Conservation (phyloP, 2,329 filamentous ascomycete genomes). For the Hymenoscyphus fructigenus region DNA sequence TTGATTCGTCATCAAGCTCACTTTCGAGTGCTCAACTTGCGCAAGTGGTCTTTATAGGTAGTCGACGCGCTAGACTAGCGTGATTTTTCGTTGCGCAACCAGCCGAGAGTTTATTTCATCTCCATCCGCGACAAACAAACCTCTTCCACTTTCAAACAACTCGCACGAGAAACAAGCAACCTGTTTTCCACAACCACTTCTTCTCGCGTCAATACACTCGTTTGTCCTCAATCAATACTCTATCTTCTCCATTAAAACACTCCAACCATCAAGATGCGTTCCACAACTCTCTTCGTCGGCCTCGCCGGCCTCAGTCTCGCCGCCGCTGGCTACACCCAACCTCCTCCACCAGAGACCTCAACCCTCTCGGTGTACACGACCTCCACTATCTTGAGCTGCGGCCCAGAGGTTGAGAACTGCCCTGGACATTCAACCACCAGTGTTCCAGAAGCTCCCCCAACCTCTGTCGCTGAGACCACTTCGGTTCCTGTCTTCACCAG, state of each 20-base stretch:
- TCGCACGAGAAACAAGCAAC: not conserved
- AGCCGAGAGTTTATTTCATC: not conserved
- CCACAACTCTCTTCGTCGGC: not conserved
- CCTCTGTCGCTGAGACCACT: not conserved
- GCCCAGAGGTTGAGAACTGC: not conserved
- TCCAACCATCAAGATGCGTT: conserved; percentile 5
- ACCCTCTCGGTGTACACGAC: not conserved
- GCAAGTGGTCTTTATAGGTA: not conserved
- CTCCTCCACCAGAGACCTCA: not conserved
- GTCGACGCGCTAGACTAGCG: not conserved
- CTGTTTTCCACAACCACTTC: not conserved
- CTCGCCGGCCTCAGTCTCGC: not conserved
- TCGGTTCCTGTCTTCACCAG: not conserved
- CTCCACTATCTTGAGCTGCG: conserved; percentile 8
- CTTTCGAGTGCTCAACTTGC: not conserved
- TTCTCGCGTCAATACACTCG: conserved; percentile 6
- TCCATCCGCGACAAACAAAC: not conserved
- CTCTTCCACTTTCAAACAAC: not conserved
- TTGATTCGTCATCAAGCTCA: not conserved
- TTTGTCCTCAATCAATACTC: conserved; percentile 3
- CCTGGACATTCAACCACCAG: not conserved
- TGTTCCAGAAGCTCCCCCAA: not conserved
- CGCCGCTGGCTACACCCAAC: not conserved
- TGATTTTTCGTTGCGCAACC: not conserved
- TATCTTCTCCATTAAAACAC: not conserved